phyloP scores from a whole-genome alignment of 345 rosid genomes.

The Gossypium herbaceum region DNA sequence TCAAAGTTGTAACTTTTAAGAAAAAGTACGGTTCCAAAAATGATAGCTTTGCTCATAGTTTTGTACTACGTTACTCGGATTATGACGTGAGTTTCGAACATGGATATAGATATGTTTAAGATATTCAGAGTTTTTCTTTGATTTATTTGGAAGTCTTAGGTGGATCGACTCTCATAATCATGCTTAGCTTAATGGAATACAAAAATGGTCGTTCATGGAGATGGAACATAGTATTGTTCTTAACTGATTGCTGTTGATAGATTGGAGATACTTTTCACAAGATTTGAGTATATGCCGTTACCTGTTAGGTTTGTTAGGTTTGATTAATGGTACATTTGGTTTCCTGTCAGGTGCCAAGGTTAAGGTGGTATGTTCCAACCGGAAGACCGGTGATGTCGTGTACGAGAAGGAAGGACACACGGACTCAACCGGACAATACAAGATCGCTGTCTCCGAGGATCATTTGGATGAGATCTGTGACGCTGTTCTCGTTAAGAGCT shows the following conservation, averaged over 20 bases:
- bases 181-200: too few species aligned
- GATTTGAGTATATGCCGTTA: not conserved
- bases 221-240: not conserved
- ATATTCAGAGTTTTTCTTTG: too few species aligned
- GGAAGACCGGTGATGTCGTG: slow-evolving; percentile 43
- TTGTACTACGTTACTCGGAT: not conserved
- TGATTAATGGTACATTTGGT: not conserved
- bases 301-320: not conserved
- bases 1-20: not conserved
- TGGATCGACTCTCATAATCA: too few species aligned
- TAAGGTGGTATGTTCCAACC: slow-evolving; percentile 57
- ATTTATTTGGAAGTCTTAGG: too few species aligned
- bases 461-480: slow-evolving; percentile 76
- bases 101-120: too few species aligned
- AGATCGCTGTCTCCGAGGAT: slow-evolving; percentile 58
- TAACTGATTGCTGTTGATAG: not conserved
- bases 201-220: not conserved
- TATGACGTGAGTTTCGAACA: not conserved
- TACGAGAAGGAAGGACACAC: slow-evolving; percentile 58
- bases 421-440: slow-evolving; percentile 63
- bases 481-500: slow-evolving; percentile 58
- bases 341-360: slow-evolving; percentile 63
- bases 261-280: too few species aligned
- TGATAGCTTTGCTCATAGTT: not conserved
- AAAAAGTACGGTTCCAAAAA: not conserved